These are phyloP conservation scores for Chlamydomonas sp. DNA, from an alignment of 139 green algal species.

Conservation along the genomic window DNA sequence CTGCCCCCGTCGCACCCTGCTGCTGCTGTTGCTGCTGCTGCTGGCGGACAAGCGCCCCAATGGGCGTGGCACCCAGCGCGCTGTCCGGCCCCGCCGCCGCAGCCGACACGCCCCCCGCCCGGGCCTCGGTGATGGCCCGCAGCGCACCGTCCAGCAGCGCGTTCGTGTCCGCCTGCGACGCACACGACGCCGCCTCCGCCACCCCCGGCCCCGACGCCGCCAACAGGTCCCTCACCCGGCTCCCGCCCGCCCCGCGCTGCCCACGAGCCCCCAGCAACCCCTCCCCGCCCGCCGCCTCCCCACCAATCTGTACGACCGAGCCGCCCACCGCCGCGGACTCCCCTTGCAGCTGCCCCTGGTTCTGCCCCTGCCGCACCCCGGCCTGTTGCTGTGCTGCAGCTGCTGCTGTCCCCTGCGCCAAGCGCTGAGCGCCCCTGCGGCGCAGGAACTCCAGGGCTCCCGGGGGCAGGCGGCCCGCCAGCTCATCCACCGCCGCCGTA, in stretches of 20 bases:
- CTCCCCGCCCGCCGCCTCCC: not conserved
- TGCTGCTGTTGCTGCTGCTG: conserved; percentile 18
- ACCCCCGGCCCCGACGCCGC: not conserved
- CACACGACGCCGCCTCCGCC: not conserved
- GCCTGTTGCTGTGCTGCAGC: not conserved
- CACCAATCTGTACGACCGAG: not conserved
- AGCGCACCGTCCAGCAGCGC: conserved; percentile 20
- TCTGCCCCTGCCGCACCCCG: not conserved
- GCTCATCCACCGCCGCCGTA: conserved; percentile 36
- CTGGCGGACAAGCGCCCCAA: not conserved
- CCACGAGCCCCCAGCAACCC: not conserved
- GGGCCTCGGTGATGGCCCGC: not conserved
- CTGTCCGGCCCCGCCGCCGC: conserved; percentile 9
- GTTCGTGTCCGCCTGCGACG: conserved; percentile 20
- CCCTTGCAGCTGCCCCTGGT: not conserved
- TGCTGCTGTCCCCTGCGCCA: conserved; percentile 9
- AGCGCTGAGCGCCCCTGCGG: conserved; percentile 1
- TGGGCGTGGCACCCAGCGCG: not conserved
- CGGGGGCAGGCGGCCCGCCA: conserved; percentile 32
- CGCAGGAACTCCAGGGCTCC: conserved; percentile 41
- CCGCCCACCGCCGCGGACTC: not conserved
- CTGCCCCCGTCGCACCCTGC: not conserved
- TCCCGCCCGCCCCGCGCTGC: not conserved
- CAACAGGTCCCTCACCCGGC: not conserved
- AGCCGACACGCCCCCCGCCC: not conserved